Conservation (phyloP, 306 rosid genomes). For the Nissolia schottii region DNA sequence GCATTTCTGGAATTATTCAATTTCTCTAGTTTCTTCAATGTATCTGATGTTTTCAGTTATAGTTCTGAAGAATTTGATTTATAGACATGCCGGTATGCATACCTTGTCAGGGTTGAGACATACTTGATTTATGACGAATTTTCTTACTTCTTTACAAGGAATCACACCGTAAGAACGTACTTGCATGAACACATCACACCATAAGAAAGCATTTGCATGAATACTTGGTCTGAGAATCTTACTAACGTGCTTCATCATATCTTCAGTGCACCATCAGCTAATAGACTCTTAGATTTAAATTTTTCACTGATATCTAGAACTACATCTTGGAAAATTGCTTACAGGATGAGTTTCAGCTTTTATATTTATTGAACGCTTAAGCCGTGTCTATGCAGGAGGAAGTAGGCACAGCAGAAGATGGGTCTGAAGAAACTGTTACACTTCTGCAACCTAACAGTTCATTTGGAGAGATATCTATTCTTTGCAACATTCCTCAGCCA, state of each 20-base stretch:
- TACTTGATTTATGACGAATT: not conserved
- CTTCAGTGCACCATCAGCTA: constrained; percentile 1
- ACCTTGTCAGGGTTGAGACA: not conserved
- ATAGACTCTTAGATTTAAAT: not conserved
- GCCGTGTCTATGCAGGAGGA: constrained; percentile 61
- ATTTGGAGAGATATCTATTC: constrained; percentile 86
- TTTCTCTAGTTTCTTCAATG: not conserved
- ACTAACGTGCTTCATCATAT: not conserved
- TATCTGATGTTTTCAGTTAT: constrained; percentile 7
- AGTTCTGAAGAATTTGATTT: constrained; percentile 1
- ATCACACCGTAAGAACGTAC: constrained; percentile 6
- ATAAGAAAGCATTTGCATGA: not conserved
- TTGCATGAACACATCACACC: not conserved
- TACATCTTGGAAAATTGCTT: not conserved
- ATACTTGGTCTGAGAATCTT: not conserved
- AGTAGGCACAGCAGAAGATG: constrained; percentile 66
- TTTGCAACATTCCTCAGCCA: constrained; percentile 95
- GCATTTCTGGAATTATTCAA: constrained; percentile 14
- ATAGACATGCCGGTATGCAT: not conserved
- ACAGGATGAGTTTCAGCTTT: not conserved
- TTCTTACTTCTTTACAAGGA: not conserved
- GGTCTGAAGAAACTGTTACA: constrained; percentile 65
- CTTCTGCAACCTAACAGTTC: constrained; percentile 53
- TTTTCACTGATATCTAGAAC: not conserved
- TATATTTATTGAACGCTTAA: constrained; percentile 1